A percentile compares a stretch with the other conserved stretches of the same genome.
Conservation (phyloP, 768 basidiomycete species). For the Boletus rubescentipes region DNA sequence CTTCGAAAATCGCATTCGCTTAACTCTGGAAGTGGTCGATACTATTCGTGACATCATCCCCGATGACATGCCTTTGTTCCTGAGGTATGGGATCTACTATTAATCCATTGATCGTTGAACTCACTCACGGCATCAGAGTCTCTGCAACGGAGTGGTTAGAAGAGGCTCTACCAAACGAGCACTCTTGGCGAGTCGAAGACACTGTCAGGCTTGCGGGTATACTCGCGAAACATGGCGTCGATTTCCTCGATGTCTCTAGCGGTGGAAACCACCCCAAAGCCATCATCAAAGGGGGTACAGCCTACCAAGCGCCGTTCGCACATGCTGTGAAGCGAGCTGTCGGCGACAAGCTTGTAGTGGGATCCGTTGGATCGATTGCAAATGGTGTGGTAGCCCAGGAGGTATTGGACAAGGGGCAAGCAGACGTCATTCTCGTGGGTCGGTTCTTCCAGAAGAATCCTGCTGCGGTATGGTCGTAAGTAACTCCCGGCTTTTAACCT, state of each 20-base stretch:
- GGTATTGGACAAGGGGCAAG: slow-evolving; percentile 41
- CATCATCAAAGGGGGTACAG: slow-evolving; percentile 18
- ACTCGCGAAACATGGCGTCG: slow-evolving; percentile 64
- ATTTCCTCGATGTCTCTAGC: slow-evolving; percentile 70
- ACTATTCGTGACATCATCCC: slow-evolving; percentile 62
- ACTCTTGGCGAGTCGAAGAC: slow-evolving; percentile 69
- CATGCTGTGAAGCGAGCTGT: slow-evolving; percentile 49
- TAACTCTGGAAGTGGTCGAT: slow-evolving; percentile 63
- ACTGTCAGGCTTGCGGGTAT: slow-evolving; percentile 59
- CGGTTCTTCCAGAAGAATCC: slow-evolving; percentile 63
- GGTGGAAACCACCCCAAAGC: slow-evolving; percentile 57
- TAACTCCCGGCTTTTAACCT: neutral
- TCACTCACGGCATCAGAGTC: slow-evolving; percentile 35
- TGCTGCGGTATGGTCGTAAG: slow-evolving; percentile 39
- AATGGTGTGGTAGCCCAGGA: slow-evolving; percentile 44
- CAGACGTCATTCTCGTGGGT: slow-evolving; percentile 50
- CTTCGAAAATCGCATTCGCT: slow-evolving; percentile 65
- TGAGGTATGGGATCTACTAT: slow-evolving; percentile 44
- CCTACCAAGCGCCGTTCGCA: slow-evolving; percentile 59
- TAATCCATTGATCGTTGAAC: neutral
- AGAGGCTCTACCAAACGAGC: slow-evolving; percentile 53
- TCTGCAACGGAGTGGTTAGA: slow-evolving; percentile 78
- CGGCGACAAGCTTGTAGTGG: slow-evolving; percentile 39
- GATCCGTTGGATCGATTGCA: slow-evolving; percentile 25
- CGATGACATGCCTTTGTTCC: slow-evolving; percentile 64